phyloP scores from a whole-genome alignment of 108 stramenopile genomes.

The Cyclostephanos tholiformis region DNA sequence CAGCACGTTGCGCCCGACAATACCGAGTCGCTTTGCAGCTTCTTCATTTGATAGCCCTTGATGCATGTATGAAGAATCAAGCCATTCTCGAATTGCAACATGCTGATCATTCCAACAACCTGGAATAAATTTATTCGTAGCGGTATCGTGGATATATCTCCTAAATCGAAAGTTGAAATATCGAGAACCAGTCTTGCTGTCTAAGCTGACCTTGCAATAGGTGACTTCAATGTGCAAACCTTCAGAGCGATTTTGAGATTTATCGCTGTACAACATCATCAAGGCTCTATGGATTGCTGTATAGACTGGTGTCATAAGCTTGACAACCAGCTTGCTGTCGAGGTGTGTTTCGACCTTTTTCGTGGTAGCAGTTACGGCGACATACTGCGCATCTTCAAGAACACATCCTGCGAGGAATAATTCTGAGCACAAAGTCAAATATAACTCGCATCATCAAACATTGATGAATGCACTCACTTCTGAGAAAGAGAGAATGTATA shows the following conservation, averaged over 20 bases:
- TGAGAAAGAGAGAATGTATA: slow-evolving; percentile 8
- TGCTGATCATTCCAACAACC: slow-evolving; percentile 32
- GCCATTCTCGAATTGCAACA: slow-evolving; percentile 37
- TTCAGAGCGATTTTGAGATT: slow-evolving; percentile 12
- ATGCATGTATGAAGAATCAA: slow-evolving; percentile 20
- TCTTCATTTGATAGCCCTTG: slow-evolving; percentile 51
- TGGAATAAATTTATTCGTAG: slow-evolving; percentile 28
- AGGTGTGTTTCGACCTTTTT: slow-evolving; percentile 13
- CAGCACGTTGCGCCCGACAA: slow-evolving; percentile 59
- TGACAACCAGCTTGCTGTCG: slow-evolving; percentile 13
- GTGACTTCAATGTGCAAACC: slow-evolving; percentile 14
- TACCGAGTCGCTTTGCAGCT: slow-evolving; percentile 31
- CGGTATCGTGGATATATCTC: slow-evolving; percentile 43
- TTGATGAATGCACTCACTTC: not conserved
- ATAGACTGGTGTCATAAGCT: slow-evolving; percentile 1
- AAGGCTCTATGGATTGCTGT: not conserved
- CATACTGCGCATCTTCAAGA: slow-evolving; percentile 48
- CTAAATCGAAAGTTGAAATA: slow-evolving; percentile 54
- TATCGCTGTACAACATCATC: slow-evolving; percentile 33
- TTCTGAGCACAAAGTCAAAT: slow-evolving; percentile 56
- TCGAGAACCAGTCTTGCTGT: slow-evolving; percentile 36
- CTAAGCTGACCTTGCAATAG: slow-evolving; percentile 35
- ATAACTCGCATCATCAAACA: slow-evolving; percentile 46
- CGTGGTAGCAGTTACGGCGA: slow-evolving; percentile 54
- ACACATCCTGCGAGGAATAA: slow-evolving; percentile 28